Conservation (phyloP, 768 basidiomycete species). For the Pisolithus sp. region DNA sequence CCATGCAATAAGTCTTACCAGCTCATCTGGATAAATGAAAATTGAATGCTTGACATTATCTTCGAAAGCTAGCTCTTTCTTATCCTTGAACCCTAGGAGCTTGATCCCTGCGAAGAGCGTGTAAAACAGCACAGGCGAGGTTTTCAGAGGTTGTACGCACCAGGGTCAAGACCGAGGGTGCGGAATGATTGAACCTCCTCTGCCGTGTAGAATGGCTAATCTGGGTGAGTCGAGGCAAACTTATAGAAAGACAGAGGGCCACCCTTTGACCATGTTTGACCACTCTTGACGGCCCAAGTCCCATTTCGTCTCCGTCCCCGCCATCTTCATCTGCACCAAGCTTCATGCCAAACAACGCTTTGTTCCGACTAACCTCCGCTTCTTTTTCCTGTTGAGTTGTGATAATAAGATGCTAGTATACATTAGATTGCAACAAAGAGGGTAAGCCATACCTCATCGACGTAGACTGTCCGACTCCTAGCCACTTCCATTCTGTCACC, state of each 20-base stretch:
- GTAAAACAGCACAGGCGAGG: neutral
- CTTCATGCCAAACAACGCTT: slow-evolving; percentile 26
- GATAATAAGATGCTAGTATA: slow-evolving; percentile 4
- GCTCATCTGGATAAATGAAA: slow-evolving; percentile 91
- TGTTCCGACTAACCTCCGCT: slow-evolving; percentile 20
- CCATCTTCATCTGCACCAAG: slow-evolving; percentile 31
- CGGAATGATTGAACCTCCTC: slow-evolving; percentile 80
- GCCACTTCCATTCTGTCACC: slow-evolving; percentile 77
- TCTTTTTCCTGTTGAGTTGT: slow-evolving; percentile 19
- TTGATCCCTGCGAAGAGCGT: slow-evolving; percentile 55
- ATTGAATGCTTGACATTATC: slow-evolving; percentile 89
- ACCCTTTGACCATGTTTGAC: slow-evolving; percentile 52
- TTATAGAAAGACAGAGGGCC: neutral
- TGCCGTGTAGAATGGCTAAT: slow-evolving; percentile 75
- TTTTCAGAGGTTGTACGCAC: slow-evolving; percentile 31
- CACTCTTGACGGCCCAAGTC: slow-evolving; percentile 32
- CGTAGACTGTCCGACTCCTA: slow-evolving; percentile 58
- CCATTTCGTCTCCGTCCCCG: slow-evolving; percentile 29
- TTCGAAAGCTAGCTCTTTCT: slow-evolving; percentile 63
- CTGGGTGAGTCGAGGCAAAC: neutral
- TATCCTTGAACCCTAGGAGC: slow-evolving; percentile 87
- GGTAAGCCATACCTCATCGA: slow-evolving; percentile 51
- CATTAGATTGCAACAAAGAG: neutral
- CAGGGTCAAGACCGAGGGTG: slow-evolving; percentile 71
- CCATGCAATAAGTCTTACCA: slow-evolving; percentile 38